Evolutionary conservation across 2,329 filamentous ascomycete genomes (phyloP), one percentile per base, ranked within the genome.

Genomic region (Xylaria sp.): DNA sequence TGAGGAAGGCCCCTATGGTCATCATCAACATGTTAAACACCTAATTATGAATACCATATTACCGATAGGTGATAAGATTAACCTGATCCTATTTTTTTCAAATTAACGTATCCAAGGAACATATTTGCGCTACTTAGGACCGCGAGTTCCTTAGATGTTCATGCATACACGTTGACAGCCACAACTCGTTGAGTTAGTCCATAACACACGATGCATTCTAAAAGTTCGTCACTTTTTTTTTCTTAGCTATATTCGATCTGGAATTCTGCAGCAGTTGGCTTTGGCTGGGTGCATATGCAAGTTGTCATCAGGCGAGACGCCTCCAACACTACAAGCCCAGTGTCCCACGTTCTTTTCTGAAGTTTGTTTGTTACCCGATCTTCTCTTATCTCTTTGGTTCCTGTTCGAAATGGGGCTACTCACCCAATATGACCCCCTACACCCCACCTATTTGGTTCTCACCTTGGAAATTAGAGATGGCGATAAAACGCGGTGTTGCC

Each of bases 231-330:
- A 3, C 25, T 2, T 13, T 9, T 7, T 31, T 29, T 38, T 13
- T 13, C n/a, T n/a, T n/a, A n/a, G n/a, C 54, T 54, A 55, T 22
- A 25, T 58, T 47, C 39, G 51, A 53, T 33, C 61, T 58, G 54
- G 49, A 36, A 45, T 55, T 53, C 25, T 55, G 44, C 54, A 65
- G 61, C 55, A 50, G 25, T 45, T 45, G 44, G 50, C 54, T 63
- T 17, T 60, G 44, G 42, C 55, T 49, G 27, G 50, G 29, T 63
- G 55, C 61, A 65, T 60, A 69, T 63, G 65, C 61, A 60, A 44
- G 61, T 38, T 62, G 44, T 59, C 51, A 57, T 49, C 53, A 45
- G 54, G 60, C 45, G 15, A 64, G 51, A 38, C 39, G 27, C 29
- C 25, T 50, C 54, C 15, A 62, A 20, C 39, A 61, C 56, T 44